Conservation (phyloP, 495 filamentous ascomycete genomes). For the Aspergillus biplanus region DNA sequence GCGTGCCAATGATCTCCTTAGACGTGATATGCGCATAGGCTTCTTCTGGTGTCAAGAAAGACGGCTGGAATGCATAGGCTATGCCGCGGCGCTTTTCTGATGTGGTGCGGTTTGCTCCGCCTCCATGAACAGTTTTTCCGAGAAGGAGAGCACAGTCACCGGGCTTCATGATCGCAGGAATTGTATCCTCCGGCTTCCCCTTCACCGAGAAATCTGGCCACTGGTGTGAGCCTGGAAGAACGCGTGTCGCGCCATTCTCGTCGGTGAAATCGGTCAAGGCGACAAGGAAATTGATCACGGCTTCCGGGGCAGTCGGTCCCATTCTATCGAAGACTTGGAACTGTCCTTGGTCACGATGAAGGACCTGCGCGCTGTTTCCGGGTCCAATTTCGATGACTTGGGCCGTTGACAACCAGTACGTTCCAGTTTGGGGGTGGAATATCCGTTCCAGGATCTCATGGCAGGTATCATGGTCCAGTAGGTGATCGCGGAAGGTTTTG, state of each 20-base stretch:
- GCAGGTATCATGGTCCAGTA: too few species aligned
- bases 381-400: slow-evolving; percentile 22
- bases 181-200: background rate
- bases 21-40: background rate
- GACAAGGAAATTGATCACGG: slow-evolving; percentile 29
- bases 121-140: background rate
- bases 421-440: background rate
- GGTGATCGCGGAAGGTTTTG: too few species aligned
- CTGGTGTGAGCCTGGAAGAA: slow-evolving; percentile 44
- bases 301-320: slow-evolving; percentile 18
- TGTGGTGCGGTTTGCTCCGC: background rate
- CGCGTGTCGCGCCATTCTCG: slow-evolving; percentile 43
- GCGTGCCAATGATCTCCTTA: too few species aligned
- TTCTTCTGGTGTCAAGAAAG: background rate
- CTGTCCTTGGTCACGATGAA: slow-evolving; percentile 24
- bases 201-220: slow-evolving; percentile 24
- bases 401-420: slow-evolving; percentile 21
- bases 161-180: background rate
- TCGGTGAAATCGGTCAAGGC: slow-evolving; percentile 34
- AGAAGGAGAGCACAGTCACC: background rate
- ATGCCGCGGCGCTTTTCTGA: background rate
- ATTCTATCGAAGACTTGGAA: slow-evolving; percentile 12
- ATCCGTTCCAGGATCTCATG: too few species aligned
- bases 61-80: background rate
- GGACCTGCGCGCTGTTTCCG: slow-evolving; percentile 17